Conservation (phyloP, 208 protist species). For the Trypanosoma boissoni region DNA sequence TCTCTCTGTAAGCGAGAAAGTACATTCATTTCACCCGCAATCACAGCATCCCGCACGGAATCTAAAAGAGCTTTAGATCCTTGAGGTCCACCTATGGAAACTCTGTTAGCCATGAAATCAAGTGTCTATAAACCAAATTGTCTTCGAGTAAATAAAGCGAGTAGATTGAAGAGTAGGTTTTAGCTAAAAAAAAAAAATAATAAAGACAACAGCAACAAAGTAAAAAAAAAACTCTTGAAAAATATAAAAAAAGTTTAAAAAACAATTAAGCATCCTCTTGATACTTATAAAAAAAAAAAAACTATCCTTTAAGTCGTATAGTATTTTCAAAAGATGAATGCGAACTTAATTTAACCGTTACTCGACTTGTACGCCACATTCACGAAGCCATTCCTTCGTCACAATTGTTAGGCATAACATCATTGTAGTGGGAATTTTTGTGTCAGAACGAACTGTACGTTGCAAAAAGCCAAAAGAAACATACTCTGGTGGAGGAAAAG, state of each 20-base stretch:
- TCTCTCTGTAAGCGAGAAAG: constrained; percentile 61
- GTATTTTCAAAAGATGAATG: too few relatives aligned
- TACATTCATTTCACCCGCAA: constrained; percentile 63
- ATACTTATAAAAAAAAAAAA: background rate
- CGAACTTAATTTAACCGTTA: too few relatives aligned
- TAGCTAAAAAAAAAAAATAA: constrained; percentile 5
- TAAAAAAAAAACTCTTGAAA: background rate
- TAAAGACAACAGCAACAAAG: constrained; percentile 7
- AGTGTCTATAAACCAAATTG: constrained; percentile 7
- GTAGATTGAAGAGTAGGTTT: too few relatives aligned
- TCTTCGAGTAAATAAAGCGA: constrained; percentile 1
- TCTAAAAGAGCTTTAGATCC: constrained; percentile 85
- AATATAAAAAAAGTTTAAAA: background rate
- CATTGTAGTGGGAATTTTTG: constrained; percentile 64
- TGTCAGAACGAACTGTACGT: constrained; percentile 67
- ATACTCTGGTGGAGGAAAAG: constrained; percentile 85
- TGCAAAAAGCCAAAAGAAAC: constrained; percentile 82
- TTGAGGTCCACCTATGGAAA: constrained; percentile 72
- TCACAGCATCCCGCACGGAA: constrained; percentile 62
- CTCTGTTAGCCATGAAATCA: background rate
- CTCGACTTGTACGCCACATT: constrained; percentile 39
- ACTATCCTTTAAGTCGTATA: too few relatives aligned
- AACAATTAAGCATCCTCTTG: background rate
- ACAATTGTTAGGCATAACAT: constrained; percentile 91
- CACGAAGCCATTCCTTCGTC: constrained; percentile 79